Base-by-base conservation (phyloP, 495 filamentous ascomycete species). In the Chaetomium fimeti region DNA sequence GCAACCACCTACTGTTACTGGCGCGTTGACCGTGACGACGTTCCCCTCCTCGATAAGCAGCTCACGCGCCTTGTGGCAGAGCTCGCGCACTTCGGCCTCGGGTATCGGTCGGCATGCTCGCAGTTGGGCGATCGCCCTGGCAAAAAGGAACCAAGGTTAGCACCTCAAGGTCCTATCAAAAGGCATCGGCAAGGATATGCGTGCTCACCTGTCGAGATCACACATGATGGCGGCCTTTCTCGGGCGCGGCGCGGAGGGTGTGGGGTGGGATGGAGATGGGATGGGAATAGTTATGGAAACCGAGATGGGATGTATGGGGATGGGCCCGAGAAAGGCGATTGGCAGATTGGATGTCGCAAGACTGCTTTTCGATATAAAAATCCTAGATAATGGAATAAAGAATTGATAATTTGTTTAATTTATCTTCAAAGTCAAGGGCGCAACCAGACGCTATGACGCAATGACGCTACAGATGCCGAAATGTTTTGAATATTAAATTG, bases 41-140 rank as follows among this genome's bases (percentile, higher is more conserved):
- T 98, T 98, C 63, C 91, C 93, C 79, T 98, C 94, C 79, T 98
- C 94, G 65, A 98, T 96, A 55, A 98, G 81, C 43, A 98, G 86
- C 79, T 98, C 94, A 61, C 94, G 87, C 54, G 94, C 94, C 78
- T 98, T 98, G 82, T 97, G 92, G 79, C 95, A 98, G 72, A 98
- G 84, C 75, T 98, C 92, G 69, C 94, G 89, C 56, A 98, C 95
- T 74, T 96, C 90, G 51, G 87, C 81, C 81, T 98, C 94, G 65
- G 94, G 94, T 71, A 98, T 98, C 62, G 94, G 91, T 66, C 93
- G 91, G 80, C 94, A 98, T 72, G 92, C 88, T 79, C 94, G 90
- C 67, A 98, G 86, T 72, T 94, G 92, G 69, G 88, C 87, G 76
- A 98, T 98, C 53, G 92, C 92, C 78, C 94, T 97, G 71, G 48